Evolutionary conservation across 164 flowering plant genomes (phyloP).

Genomic region (Platanus orientalis): DNA sequence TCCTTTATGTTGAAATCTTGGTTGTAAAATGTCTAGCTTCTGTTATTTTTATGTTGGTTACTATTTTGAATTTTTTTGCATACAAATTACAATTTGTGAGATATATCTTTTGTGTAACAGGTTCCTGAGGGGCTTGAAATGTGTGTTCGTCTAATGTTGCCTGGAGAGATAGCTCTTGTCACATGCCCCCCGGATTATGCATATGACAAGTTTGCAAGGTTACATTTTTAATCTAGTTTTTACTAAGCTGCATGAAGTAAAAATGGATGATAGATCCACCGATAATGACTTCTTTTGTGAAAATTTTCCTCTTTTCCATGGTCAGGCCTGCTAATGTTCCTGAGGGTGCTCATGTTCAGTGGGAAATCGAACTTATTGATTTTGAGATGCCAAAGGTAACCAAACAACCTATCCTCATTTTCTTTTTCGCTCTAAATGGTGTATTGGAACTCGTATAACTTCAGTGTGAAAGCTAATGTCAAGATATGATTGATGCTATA

Average conservation of each 20-base stretch:
- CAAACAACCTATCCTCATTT: too few species aligned
- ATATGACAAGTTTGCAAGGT: conserved; percentile 95
- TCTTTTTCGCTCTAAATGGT: too few species aligned
- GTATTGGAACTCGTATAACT: too few species aligned
- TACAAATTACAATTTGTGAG: conserved; percentile 3
- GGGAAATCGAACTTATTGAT: conserved; percentile 97
- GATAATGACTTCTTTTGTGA: neutral
- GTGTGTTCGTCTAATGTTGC: conserved; percentile 94
- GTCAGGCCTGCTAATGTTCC: conserved; percentile 85
- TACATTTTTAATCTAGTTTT: conserved; percentile 9
- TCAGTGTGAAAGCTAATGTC: too few species aligned
- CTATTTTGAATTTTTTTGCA: neutral
- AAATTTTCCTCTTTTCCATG: conserved; percentile 11
- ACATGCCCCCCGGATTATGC: conserved; percentile 99
- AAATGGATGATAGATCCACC: neutral
- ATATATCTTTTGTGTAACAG: conserved; percentile 28
- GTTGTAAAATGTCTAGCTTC: neutral
- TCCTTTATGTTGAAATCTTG: neutral
- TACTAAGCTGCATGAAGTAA: neutral
- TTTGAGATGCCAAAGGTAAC: conserved; percentile 90
- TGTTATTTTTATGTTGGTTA: neutral
- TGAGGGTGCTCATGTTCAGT: conserved; percentile 83
- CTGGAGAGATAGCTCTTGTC: conserved; percentile 87
- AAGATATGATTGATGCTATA: too few species aligned
- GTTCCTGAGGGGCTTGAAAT: conserved; percentile 99